phyloP scores from a whole-genome alignment of 2,329 filamentous ascomycete genomes.

The Talaromyces sp. region DNA sequence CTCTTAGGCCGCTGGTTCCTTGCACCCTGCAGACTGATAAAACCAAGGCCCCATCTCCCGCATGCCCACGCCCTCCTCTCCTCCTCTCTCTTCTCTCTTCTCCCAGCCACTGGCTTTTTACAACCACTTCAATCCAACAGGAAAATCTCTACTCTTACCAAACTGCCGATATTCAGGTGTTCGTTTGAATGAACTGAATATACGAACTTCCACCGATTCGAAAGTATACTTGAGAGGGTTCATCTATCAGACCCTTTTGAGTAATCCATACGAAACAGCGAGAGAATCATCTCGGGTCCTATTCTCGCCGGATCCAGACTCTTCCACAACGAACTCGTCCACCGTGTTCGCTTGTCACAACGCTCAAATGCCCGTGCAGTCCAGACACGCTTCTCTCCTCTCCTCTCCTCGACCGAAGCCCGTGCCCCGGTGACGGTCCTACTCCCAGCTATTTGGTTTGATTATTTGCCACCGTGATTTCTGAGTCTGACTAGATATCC shows the following conservation, averaged over 20 bases:
- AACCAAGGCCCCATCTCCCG: slow-evolving; percentile 7
- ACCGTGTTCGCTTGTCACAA: slow-evolving; percentile 21
- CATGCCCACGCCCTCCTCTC: not conserved
- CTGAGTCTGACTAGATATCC: slow-evolving; percentile 42
- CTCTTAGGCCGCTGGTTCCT: slow-evolving; percentile 8
- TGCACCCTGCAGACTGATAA: slow-evolving; percentile 14
- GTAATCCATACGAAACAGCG: not conserved
- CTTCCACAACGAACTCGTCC: slow-evolving; percentile 14
- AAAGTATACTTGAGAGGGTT: not conserved
- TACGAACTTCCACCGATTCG: not conserved
- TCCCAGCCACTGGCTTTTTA: slow-evolving; percentile 18
- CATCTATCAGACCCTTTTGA: not conserved
- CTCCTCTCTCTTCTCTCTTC: slow-evolving; percentile 4
- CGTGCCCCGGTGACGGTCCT: slow-evolving; percentile 45
- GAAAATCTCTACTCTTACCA: not conserved
- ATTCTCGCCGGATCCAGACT: slow-evolving; percentile 13
- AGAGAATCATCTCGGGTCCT: slow-evolving; percentile 8
- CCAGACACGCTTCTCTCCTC: slow-evolving; percentile 37
- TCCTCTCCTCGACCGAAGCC: slow-evolving; percentile 41
- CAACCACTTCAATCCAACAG: not conserved
- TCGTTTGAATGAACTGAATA: slow-evolving; percentile 8
- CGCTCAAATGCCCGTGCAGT: slow-evolving; percentile 47
- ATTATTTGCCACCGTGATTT: slow-evolving; percentile 19
- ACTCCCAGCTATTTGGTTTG: slow-evolving; percentile 21
- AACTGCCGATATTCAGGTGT: not conserved